phyloP scores from a whole-genome alignment of 2,329 filamentous ascomycete genomes.

The Penicillium sp. region DNA sequence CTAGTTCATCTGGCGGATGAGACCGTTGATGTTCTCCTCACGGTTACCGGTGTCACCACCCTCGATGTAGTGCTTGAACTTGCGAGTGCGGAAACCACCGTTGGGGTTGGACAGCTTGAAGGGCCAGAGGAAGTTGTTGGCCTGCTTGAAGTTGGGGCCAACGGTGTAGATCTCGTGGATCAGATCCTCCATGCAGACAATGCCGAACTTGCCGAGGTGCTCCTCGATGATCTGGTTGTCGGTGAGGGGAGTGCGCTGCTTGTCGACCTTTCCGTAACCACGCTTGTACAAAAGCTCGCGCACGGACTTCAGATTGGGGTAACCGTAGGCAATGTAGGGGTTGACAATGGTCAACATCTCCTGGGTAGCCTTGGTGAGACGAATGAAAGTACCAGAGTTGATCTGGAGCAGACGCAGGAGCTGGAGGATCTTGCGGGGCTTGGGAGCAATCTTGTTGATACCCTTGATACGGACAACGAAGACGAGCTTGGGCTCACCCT shows the following conservation, averaged over 20 bases:
- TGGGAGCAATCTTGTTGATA: constrained; percentile 99
- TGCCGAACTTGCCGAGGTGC: constrained; percentile 95
- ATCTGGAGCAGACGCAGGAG: constrained; percentile 99
- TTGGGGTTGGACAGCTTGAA: constrained; percentile 99
- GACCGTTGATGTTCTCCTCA: constrained; percentile 94
- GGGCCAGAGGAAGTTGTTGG: constrained; percentile 98
- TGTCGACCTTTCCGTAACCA: constrained; percentile 97
- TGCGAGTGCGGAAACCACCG: constrained; percentile 91
- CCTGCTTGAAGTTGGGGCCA: constrained; percentile 99
- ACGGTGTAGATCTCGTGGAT: constrained; percentile 99
- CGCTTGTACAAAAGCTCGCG: constrained; percentile 99
- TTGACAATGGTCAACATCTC: constrained; percentile 99
- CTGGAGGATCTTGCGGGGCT: constrained; percentile 99
- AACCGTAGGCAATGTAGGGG: constrained; percentile 98
- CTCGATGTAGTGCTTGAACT: constrained; percentile 99
- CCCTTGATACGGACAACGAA: constrained; percentile 99
- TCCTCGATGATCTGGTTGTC: constrained; percentile 98
- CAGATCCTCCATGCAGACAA: constrained; percentile 98
- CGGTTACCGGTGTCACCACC: constrained; percentile 98
- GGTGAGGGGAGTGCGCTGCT: constrained; percentile 93
- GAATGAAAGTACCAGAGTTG: constrained; percentile 99
- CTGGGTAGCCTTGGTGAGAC: constrained; percentile 92
- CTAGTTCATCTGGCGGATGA: constrained; percentile 99
- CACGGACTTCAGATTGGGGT: constrained; percentile 98
- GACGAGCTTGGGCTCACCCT: constrained; percentile 91